A percentile compares a stretch with the other conserved stretches of the same genome.
Evolutionary conservation across 2,329 filamentous ascomycete species (phyloP).

Genomic region (Ascochyta pisi): DNA sequence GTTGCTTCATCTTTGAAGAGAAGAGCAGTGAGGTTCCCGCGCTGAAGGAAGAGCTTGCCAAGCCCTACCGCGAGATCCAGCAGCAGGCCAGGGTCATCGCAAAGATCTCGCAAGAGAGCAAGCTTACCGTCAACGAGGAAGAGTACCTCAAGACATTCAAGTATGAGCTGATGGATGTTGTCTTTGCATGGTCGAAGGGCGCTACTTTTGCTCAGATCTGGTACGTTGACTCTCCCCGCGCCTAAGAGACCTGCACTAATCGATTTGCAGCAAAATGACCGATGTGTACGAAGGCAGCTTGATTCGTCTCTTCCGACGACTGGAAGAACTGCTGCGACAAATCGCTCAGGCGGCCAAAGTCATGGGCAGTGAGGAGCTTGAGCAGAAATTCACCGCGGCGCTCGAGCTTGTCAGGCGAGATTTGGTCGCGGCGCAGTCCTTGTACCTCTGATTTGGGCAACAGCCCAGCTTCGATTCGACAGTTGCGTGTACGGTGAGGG

Average conservation of each 20-base stretch:
- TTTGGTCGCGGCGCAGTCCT: constrained; percentile 91
- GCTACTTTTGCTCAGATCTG: constrained; percentile 92
- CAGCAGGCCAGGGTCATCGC: constrained; percentile 86
- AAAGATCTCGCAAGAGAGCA: constrained; percentile 93
- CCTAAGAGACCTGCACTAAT: constrained; percentile 4
- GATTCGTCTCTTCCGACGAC: constrained; percentile 91
- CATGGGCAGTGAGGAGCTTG: constrained; percentile 95
- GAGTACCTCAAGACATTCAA: constrained; percentile 91
- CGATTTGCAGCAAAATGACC: constrained; percentile 86
- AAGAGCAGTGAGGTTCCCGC: constrained; percentile 77
- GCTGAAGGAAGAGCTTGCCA: constrained; percentile 82
- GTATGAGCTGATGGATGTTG: constrained; percentile 96
- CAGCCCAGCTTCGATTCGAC: constrained; percentile 6
- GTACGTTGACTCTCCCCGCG: constrained; percentile 62
- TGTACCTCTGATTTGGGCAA: constrained; percentile 69
- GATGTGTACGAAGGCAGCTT: constrained; percentile 96
- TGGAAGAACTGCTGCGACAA: constrained; percentile 92
- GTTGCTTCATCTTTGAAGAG: constrained; percentile 97
- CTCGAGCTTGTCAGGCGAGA: constrained; percentile 87
- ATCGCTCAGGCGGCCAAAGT: constrained; percentile 96
- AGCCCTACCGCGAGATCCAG: constrained; percentile 86
- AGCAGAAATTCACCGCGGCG: constrained; percentile 88
- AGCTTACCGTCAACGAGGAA: constrained; percentile 91
- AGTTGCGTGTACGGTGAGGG: constrained; percentile 6
- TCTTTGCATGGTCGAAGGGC: constrained; percentile 89